Conservation (phyloP, 2,329 filamentous ascomycete species). For the Exophiala calicioides region DNA sequence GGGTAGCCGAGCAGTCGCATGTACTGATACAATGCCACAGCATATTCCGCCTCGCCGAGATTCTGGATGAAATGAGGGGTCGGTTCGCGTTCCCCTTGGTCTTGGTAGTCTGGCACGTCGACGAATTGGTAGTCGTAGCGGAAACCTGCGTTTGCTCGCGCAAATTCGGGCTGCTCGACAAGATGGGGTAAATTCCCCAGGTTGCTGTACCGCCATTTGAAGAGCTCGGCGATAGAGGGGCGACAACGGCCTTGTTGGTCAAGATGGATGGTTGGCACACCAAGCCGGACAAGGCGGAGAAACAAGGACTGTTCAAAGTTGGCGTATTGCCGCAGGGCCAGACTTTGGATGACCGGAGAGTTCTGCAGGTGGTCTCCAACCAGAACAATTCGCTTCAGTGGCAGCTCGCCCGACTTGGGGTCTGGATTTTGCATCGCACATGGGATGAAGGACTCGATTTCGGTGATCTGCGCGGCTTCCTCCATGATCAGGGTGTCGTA, state of each 20-base stretch:
- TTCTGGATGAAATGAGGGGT: constrained; percentile 96
- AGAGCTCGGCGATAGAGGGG: constrained; percentile 81
- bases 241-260: constrained; percentile 93
- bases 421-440: constrained; percentile 76
- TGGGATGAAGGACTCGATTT: constrained; percentile 95
- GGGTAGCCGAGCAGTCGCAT: constrained; percentile 96
- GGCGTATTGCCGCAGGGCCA: constrained; percentile 90
- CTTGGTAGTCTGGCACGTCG: constrained; percentile 91
- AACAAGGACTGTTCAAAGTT: constrained; percentile 97
- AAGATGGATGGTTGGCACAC: constrained; percentile 85
- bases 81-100: constrained; percentile 82
- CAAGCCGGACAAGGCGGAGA: constrained; percentile 82
- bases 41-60: constrained; percentile 93
- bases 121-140: constrained; percentile 96
- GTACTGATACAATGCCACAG: constrained; percentile 92
- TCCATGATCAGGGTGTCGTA: constrained; percentile 99
- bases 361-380: constrained; percentile 97
- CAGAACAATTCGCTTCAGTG: constrained; percentile 83
- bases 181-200: constrained; percentile 79
- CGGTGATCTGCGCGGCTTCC: constrained; percentile 96
- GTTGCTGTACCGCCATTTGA: constrained; percentile 83
- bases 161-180: constrained; percentile 68
- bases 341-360: constrained; percentile 90
- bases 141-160: constrained; percentile 85
- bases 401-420: constrained; percentile 68